Base-by-base conservation (phyloP, 1,139 yeast genomes). In the Lodderomyces metapsilosis region DNA sequence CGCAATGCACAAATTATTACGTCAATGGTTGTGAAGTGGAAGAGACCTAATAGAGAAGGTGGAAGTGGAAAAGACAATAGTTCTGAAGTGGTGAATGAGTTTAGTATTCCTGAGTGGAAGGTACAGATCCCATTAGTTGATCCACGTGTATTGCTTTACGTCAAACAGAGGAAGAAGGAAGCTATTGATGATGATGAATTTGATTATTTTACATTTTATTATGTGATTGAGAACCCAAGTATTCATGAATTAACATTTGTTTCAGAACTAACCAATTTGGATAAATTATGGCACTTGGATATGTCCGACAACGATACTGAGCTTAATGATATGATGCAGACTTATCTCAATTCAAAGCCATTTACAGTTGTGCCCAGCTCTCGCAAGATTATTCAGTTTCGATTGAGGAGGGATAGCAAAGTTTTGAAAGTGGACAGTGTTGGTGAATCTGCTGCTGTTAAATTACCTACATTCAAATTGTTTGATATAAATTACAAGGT, bases 201-300 rank as follows among this genome's bases (percentile, higher is more conserved):
- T 34, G 27, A 25, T 22, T 16, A 11, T 8, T 50, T 65, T 27
- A 58, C 56, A 27, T 59, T 81, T 32, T 64, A 57, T 10, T 86
- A 79, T 53, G 70, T 74, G 40, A 56, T 87, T 38, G 95, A 87
- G 55, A 87, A 87, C 53, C 89, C 94, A 7, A 84, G 94, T 0
- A 74, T 84, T 3, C 68, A 84, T 42, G 72, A 82, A 2, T 79
- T 87, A 48, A 78, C 80, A 3, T 87, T 85, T 56, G 69, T 84
- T 6, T 72, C 84, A 0, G 62, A 70, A 15, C 50, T 76, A 36
- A 49, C 51, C 13, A 58, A 51, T 6, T 55, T 54, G 3, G 52
- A 45, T 5, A 37, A 42, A 17, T 54, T 52, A 3, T 70, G 75
- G 75, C 44, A 46, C 15, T 61, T 69, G 42, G 58, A 56, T 8